Evolutionary conservation across 169 alveolate genomes (phyloP).

Genomic region (Amoebophrya sp.): DNA sequence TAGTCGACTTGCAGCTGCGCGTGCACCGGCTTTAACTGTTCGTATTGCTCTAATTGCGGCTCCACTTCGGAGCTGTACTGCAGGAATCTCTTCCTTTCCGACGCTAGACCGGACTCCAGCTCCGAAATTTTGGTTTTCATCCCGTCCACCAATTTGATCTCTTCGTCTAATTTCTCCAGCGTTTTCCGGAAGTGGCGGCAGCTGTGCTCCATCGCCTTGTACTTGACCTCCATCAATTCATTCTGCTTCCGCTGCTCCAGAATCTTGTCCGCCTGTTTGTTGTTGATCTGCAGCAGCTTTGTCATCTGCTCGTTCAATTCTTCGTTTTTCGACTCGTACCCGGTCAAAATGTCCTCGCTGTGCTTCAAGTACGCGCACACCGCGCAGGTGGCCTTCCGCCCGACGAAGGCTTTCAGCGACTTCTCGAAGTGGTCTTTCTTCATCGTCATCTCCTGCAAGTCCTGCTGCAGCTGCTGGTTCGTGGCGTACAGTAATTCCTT

Average conservation of each 20-base stretch:
- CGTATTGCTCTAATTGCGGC: neutral
- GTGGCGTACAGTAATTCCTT: neutral
- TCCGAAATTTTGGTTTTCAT: neutral
- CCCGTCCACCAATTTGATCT: neutral
- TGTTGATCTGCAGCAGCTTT: neutral
- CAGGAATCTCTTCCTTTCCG: neutral
- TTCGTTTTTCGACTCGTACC: neutral
- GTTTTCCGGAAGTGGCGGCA: conserved; percentile 14
- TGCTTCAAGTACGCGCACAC: conserved; percentile 2
- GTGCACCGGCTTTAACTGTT: neutral
- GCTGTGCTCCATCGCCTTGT: conserved; percentile 19
- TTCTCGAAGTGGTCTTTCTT: neutral
- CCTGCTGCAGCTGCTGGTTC: neutral
- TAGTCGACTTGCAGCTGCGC: neutral
- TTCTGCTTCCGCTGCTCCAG: neutral
- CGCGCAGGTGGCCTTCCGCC: conserved; percentile 1
- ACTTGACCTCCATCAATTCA: neutral
- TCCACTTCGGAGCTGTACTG: neutral
- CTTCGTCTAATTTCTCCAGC: neutral
- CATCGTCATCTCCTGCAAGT: neutral
- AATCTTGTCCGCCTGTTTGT: neutral
- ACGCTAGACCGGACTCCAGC: neutral
- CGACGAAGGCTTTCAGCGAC: neutral
- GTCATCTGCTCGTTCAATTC: neutral
- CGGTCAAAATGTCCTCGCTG: neutral